Conservation (phyloP, 169 alveolate species). For the Cryptosporidium viatorum region DNA sequence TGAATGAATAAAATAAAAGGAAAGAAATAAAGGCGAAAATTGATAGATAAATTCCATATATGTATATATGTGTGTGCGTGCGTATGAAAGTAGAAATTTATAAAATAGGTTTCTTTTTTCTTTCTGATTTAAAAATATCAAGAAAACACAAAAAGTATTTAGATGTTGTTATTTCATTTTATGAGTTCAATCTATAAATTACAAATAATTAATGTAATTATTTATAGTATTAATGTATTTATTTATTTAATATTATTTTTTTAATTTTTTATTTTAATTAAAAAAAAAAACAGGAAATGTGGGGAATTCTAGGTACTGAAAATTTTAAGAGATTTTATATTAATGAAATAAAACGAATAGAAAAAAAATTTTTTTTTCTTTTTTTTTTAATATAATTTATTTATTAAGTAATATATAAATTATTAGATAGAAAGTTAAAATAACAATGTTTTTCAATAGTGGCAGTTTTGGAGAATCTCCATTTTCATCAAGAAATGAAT, state of each 20-base stretch:
- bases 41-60: no score
- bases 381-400: background rate
- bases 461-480: conserved; percentile 72
- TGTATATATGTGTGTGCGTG: background rate
- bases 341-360: background rate
- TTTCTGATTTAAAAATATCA: no score
- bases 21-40: no score
- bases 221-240: no score
- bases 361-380: background rate
- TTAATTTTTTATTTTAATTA: background rate
- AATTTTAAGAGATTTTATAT: background rate
- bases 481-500: conserved; percentile 52
- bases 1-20: background rate
- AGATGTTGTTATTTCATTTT: no score
- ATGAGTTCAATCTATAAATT: no score
- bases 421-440: background rate
- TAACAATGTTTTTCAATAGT: conserved; percentile 58
- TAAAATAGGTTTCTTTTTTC: no score
- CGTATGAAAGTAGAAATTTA: background rate
- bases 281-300: background rate
- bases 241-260: no score
- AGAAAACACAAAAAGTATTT: no score
- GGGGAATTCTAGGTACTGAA: conserved; percentile 11
- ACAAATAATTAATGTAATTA: no score
- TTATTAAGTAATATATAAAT: background rate